Conservation (phyloP, 129 eudicot species). For the Helichrysum umbraculigerum region DNA sequence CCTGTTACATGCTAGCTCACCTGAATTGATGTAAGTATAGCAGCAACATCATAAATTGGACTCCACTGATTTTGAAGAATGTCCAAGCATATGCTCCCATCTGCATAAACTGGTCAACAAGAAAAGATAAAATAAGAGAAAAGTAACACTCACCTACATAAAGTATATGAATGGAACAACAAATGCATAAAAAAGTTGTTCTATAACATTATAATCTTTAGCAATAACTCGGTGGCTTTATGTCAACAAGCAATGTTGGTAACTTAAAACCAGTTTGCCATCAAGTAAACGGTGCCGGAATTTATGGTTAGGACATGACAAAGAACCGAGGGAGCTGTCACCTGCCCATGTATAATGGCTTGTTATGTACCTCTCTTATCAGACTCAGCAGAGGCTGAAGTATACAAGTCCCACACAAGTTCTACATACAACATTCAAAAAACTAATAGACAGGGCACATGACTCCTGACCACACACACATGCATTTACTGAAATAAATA, state of each 20-base stretch:
- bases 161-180: not conserved
- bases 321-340: not conserved
- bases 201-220: constrained; percentile 5
- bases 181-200: constrained; percentile 3
- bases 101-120: constrained; percentile 60
- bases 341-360: not conserved
- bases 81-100: constrained; percentile 85
- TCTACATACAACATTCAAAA: not conserved
- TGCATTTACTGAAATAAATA: not conserved
- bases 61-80: constrained; percentile 95
- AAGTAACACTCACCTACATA: not conserved
- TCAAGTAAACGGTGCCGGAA: not conserved
- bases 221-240: not conserved
- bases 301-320: not conserved
- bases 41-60: constrained; percentile 88
- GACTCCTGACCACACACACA: constrained; percentile 13
- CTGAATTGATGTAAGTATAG: constrained; percentile 86
- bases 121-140: not conserved
- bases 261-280: constrained; percentile 6
- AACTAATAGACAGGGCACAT: constrained; percentile 1
- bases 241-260: not conserved
- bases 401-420: constrained; percentile 16
- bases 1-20: constrained; percentile 31
- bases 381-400: not conserved
- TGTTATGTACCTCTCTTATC: not conserved